Conservation (phyloP, 176 grass and related monocot genomes). For the Raddia distichophylla region DNA sequence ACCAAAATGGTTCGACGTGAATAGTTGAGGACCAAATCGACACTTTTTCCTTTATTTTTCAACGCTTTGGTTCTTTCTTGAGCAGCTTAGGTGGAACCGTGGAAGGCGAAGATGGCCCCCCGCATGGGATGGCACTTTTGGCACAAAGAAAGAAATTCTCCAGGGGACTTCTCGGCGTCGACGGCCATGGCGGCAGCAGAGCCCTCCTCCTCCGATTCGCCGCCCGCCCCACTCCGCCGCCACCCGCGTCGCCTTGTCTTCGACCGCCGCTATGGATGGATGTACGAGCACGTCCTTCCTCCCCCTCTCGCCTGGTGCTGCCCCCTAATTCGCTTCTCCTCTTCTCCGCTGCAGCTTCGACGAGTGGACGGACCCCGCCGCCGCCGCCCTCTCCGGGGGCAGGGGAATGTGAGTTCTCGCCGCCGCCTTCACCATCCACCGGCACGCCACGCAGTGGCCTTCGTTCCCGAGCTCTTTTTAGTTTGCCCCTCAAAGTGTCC, state of each 20-base stretch:
- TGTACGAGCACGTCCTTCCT: conserved; percentile 18
- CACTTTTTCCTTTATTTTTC: too few species aligned
- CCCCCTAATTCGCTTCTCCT: neutral
- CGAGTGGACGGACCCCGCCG: conserved; percentile 58
- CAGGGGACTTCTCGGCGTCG: neutral
- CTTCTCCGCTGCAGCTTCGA: conserved; percentile 48
- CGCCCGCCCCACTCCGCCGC: conserved; percentile 1
- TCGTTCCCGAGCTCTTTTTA: neutral
- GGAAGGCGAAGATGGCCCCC: too few species aligned
- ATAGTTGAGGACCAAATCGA: too few species aligned
- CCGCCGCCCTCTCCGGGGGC: conserved; percentile 52
- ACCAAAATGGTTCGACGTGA: too few species aligned
- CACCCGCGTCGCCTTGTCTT: conserved; percentile 48
- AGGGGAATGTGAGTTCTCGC: conserved; percentile 53
- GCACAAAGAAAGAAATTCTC: neutral
- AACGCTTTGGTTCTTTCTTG: too few species aligned
- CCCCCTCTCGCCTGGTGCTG: neutral
- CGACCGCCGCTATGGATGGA: conserved; percentile 60
- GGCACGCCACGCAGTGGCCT: neutral
- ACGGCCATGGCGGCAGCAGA: conserved; percentile 20
- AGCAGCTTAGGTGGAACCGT: too few species aligned
- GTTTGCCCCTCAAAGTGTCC: neutral
- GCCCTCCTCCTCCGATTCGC: conserved; percentile 13
- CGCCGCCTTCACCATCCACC: neutral
- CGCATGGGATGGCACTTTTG: too few species aligned